phyloP scores from a whole-genome alignment of 805 yeast species.

The Candida multigemmis region DNA sequence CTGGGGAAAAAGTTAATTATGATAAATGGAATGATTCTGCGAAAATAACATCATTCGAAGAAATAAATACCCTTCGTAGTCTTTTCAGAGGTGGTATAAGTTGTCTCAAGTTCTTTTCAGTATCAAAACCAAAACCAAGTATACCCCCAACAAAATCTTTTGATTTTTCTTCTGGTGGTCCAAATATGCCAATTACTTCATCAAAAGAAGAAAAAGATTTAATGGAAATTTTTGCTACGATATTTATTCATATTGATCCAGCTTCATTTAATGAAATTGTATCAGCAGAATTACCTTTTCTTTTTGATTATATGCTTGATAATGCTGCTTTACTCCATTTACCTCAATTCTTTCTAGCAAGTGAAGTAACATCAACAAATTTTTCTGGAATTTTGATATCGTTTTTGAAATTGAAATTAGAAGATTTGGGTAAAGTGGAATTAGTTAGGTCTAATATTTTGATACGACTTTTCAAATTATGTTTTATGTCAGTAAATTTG shows the following conservation, averaged over 20 bases:
- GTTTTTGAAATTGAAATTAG: conserved; percentile 64
- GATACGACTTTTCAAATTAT: conserved; percentile 79
- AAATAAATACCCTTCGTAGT: conserved; percentile 64
- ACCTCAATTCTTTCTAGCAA: conserved; percentile 89
- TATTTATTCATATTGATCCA: conserved; percentile 89
- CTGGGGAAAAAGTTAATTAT: conserved; percentile 29
- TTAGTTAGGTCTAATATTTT: conserved; percentile 69
- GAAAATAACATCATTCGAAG: conserved; percentile 75
- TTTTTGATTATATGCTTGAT: conserved; percentile 69
- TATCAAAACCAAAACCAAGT: conserved; percentile 39
- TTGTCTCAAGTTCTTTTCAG: conserved; percentile 70
- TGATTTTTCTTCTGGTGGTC: conserved; percentile 64
- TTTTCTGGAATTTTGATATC: conserved; percentile 77
- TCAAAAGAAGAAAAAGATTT: conserved; percentile 90
- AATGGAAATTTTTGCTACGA: conserved; percentile 92
- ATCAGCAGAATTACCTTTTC: conserved; percentile 65
- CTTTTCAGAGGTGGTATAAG: conserved; percentile 78
- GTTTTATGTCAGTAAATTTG: conserved; percentile 91
- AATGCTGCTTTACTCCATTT: conserved; percentile 84
- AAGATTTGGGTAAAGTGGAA: conserved; percentile 74
- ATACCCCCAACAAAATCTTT: conserved; percentile 23
- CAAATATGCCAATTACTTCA: conserved; percentile 76
- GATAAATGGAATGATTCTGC: conserved; percentile 80
- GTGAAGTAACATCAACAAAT: conserved; percentile 89
- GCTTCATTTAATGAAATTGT: conserved; percentile 92